These are phyloP conservation scores for Trypanosoma scelopori DNA, from an alignment of 208 protist species.

Conservation along the genomic window DNA sequence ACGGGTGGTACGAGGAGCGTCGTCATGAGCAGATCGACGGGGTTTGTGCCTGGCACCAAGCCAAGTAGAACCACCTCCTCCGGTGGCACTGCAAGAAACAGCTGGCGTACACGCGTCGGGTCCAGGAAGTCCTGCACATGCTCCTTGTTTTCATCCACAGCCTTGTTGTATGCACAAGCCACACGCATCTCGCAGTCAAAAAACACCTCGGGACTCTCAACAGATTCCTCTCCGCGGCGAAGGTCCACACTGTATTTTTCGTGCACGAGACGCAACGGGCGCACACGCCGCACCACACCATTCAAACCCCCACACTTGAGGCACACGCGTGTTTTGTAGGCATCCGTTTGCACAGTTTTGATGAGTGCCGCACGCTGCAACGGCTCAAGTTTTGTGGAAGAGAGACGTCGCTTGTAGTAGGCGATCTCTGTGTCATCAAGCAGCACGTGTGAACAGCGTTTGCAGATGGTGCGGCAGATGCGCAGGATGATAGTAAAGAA, in stretches of 20 bases:
- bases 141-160: conserved; percentile 48
- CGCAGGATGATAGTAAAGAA: conserved; percentile 95
- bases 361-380: conserved; percentile 67
- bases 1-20: conserved; percentile 97
- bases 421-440: conserved; percentile 77
- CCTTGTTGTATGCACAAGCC: conserved; percentile 55
- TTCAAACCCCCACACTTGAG: conserved; percentile 94
- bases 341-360: conserved; percentile 82
- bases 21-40: conserved; percentile 93
- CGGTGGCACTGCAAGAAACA: conserved; percentile 93
- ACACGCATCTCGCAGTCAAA: conserved; percentile 49
- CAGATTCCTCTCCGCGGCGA: conserved; percentile 57
- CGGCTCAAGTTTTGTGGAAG: conserved; percentile 49
- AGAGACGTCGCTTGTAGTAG: conserved; percentile 62
- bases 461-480: conserved; percentile 98
- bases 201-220: conserved; percentile 39
- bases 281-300: conserved; percentile 82
- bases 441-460: conserved; percentile 93
- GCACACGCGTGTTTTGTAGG: conserved; percentile 92
- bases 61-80: conserved; percentile 95
- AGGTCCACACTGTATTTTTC: conserved; percentile 82
- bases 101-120: conserved; percentile 82
- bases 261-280: conserved; percentile 79
- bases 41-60: conserved; percentile 77
- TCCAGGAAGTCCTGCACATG: conserved; percentile 94